These are phyloP conservation scores for Sherardia arvensis DNA, from an alignment of 257 asterid genomes.

Conservation along the genomic window DNA sequence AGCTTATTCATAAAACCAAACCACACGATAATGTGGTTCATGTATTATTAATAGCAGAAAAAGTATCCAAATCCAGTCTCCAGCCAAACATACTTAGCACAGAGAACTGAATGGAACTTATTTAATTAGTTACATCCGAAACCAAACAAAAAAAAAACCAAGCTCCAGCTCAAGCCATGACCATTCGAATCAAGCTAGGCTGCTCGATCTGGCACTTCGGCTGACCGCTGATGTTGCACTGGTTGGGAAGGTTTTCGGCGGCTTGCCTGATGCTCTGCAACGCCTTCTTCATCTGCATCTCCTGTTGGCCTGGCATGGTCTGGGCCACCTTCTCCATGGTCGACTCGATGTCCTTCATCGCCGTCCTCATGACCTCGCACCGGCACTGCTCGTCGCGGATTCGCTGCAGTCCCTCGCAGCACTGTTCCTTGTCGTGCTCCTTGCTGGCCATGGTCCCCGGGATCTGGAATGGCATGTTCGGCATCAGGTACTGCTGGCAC, in stretches of 20 bases:
- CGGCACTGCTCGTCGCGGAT: conserved; percentile 3
- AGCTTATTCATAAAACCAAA: too few relatives aligned
- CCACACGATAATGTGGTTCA: background rate
- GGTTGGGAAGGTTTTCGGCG: background rate
- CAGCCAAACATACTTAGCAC: background rate
- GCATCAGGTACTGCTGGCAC: background rate
- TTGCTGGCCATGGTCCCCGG: background rate
- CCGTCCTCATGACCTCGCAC: background rate
- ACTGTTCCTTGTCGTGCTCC: background rate
- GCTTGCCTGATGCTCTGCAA: background rate
- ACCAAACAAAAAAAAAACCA: too few relatives aligned
- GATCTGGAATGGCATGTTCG: background rate
- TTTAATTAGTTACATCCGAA: background rate
- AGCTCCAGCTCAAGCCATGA: background rate
- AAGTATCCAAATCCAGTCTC: background rate
- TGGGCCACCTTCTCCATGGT: background rate
- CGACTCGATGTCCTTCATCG: background rate
- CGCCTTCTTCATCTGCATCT: background rate
- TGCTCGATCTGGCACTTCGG: background rate
- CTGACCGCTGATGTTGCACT: background rate
- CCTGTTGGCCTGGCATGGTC: background rate
- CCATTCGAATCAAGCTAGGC: background rate
- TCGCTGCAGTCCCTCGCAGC: background rate
- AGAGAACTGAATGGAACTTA: background rate
- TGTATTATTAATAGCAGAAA: background rate